Evolutionary conservation across 176 grass and related monocot genomes (phyloP), one percentile per base, ranked within the genome.

Genomic region (Bromus sterilis): DNA sequence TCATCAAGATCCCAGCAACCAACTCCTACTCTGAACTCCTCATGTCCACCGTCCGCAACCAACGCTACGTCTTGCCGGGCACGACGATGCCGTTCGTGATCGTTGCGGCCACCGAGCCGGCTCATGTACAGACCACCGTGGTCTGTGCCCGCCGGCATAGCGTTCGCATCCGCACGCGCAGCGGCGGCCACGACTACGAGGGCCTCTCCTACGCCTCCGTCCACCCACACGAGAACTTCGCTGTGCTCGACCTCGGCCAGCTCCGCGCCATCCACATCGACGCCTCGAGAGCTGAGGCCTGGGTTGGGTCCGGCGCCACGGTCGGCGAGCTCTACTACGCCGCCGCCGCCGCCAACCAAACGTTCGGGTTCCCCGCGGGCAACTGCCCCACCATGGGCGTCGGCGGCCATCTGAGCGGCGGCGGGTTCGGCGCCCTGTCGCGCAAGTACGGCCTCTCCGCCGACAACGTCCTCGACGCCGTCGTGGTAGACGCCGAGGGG

Each of bases 121-220:
- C 60, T 18, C 89, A 94, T 34, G 78, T 89, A 33, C 89, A 89
- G 80, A 60, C 71, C 63, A 44, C 80, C 35, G 80, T 89, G 34
- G 3, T 1, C 35, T 89, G 89, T 69, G 74, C 89, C 23, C 79
- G 79, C 24, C 32, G 43, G 1, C 11, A 59, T 1, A 11, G 75
- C 37, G 15, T 83, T 7, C 32, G 35, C n/a, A n/a, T n/a, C n/a
- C n/a, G n/a, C n/a, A n/a, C n/a, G n/a, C n/a, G n/a, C n/a, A n/a
- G n/a, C n/a, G n/a, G n/a, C n/a, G n/a, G n/a, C n/a, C n/a, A n/a
- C n/a, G n/a, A n/a, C n/a, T n/a, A n/a, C n/a, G n/a, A n/a, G 64
- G 91, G 88, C 55, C 86, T 91, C 16, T 94, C 89, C 18, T 94
- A 87, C 77, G 75, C 86, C 24, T 87, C 89, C n/a, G n/a, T n/a